Evolutionary conservation across 805 yeast species (phyloP).

Genomic region (Starmerella tilneyi): DNA sequence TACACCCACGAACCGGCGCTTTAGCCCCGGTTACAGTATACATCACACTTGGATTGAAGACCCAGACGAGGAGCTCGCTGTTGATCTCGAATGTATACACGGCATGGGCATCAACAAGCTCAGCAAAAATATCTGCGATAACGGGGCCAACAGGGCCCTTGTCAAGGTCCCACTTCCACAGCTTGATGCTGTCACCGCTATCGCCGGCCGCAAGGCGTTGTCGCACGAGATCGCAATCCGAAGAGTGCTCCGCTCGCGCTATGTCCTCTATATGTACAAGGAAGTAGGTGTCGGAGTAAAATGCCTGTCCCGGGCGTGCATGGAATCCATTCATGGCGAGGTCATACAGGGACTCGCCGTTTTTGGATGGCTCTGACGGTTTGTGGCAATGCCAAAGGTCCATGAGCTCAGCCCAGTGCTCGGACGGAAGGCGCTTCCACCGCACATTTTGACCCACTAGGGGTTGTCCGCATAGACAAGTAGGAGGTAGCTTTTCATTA

Average conservation of each 20-base stretch:
- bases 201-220: background rate
- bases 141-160: constrained; percentile 3
- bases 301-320: constrained; percentile 37
- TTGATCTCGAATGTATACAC: constrained; percentile 26
- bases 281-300: constrained; percentile 52
- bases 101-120: constrained; percentile 30
- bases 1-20: constrained; percentile 31
- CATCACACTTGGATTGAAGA: constrained; percentile 39
- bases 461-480: background rate
- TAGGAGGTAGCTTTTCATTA: background rate
- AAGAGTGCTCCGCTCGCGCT: background rate
- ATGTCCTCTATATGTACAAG: constrained; percentile 31
- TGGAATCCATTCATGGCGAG: constrained; percentile 24
- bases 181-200: constrained; percentile 22
- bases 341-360: constrained; percentile 22
- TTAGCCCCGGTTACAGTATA: constrained; percentile 24
- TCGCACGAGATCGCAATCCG: background rate
- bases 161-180: constrained; percentile 50
- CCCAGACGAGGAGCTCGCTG: constrained; percentile 34
- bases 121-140: constrained; percentile 21
- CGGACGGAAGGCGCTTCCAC: constrained; percentile 69
- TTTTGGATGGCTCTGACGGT: constrained; percentile 25
- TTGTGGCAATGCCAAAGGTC: constrained; percentile 95
- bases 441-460: background rate
- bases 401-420: constrained; percentile 88